Evolutionary conservation across 768 basidiomycete species (phyloP), one percentile per base, ranked within the genome.

Genomic region (Rhizopogon vulgaris): DNA sequence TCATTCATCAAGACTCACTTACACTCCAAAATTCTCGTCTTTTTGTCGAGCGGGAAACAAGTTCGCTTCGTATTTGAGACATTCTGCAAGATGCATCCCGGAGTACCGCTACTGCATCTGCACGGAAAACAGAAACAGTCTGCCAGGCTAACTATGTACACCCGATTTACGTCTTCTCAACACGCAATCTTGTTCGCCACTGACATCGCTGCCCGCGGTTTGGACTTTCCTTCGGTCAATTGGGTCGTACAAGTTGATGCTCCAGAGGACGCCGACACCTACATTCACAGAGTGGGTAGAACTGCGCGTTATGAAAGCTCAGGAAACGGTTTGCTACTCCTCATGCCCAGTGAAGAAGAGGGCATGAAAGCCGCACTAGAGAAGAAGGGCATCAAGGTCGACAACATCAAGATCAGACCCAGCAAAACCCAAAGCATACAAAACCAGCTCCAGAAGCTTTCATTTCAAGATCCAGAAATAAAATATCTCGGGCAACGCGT

Each of bases 221-320:
- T 98, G 52, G 95, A 99, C 70, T 99, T 99, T 70, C 95, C 96
- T 4, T 79, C 89, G 0, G 85, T 99, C 18, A 91, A 96, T 67
- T 98, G 95, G 95, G 95, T 99, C 1, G 64, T 99, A 27, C 95
- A 99, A 65, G 72, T 94, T 11, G 95, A 99, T 67, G 91, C 90
- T 3, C 95, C 95, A 0, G 95, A 99, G 70, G 95, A 99, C 62
- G 92, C 87, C 5, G 94, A 96, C 43, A 99, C 94, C 10, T 97
- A 99, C 66, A 92, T 99, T 38, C 95, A 99, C 66, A 84, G 95
- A 28, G 94, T 99, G 2, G 95, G 95, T 0, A 78, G 95, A 41
- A 99, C 95, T 14, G 95, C 95, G 41, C 75, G 95, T 45, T 97
- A 98, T 62, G 86, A 94, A 63, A 87, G 87, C 55, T 83, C 86